Percentiles rank a stretch among this genome's conserved stretches.
These are phyloP conservation scores for Stylonectria norvegica DNA, from an alignment of 2,329 filamentous ascomycete species.

Conservation along the genomic window DNA sequence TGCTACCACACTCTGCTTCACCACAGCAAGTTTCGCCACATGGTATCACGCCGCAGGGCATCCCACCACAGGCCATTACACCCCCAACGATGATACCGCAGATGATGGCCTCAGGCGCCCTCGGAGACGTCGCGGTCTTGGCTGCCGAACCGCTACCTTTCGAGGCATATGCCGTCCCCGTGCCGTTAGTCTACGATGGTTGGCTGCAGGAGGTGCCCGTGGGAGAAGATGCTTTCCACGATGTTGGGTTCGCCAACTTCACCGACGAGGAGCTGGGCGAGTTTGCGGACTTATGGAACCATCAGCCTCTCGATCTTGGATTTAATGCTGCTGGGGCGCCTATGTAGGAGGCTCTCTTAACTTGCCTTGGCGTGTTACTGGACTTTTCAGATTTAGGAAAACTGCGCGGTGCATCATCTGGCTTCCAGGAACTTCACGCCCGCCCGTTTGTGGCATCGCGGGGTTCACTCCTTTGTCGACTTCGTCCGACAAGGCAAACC, in stretches of 20 bases:
- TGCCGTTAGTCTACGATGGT: conserved; percentile 5
- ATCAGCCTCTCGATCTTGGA: conserved; percentile 31
- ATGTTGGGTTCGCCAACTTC: conserved; percentile 23
- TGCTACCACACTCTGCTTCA: no score
- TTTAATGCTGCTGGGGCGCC: conserved; percentile 21
- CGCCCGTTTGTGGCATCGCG: no score
- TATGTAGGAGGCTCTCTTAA: background rate
- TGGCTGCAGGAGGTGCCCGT: conserved; percentile 11
- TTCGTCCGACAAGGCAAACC: no score
- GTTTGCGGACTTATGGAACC: conserved; percentile 33
- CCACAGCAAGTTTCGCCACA: background rate
- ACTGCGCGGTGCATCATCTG: no score
- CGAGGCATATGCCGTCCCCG: conserved; percentile 6
- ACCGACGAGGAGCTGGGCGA: conserved; percentile 33
- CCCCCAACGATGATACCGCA: conserved; percentile 4
- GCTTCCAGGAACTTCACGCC: no score
- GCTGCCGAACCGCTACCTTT: conserved; percentile 1
- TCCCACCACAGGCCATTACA: background rate
- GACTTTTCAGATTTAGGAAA: background rate
- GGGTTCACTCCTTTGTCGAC: background rate
- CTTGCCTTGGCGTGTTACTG: background rate
- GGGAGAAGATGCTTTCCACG: conserved; percentile 2
- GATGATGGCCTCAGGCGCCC: conserved; percentile 2
- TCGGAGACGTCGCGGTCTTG: background rate
- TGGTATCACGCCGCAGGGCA: background rate